Evolutionary conservation across 2,329 filamentous ascomycete genomes (phyloP).

Genomic region (Alternaria sp.): DNA sequence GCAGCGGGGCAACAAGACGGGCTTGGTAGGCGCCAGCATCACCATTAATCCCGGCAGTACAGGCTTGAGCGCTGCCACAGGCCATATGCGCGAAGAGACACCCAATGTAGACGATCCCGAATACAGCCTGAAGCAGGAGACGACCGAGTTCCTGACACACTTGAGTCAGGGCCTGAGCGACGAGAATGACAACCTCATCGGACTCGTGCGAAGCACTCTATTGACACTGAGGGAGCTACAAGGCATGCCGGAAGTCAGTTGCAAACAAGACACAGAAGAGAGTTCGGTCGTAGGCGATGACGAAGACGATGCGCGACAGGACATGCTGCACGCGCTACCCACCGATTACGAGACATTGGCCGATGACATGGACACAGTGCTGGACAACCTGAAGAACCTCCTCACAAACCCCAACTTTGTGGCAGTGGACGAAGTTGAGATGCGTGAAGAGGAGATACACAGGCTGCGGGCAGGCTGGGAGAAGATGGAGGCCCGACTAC

Average conservation of each 20-base stretch:
- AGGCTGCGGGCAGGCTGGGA: conserved; percentile 86
- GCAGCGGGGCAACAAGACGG: conserved; percentile 58
- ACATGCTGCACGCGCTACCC: conserved; percentile 58
- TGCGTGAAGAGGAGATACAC: conserved; percentile 90
- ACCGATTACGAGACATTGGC: conserved; percentile 74
- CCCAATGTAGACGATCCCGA: conserved; percentile 61
- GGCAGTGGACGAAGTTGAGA: conserved; percentile 89
- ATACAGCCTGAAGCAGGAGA: conserved; percentile 82
- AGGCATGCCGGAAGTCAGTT: conserved; percentile 56
- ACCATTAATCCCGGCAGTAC: conserved; percentile 53
- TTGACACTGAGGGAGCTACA: conserved; percentile 72
- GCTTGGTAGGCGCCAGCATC: conserved; percentile 58
- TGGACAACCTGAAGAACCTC: conserved; percentile 82
- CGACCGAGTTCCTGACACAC: conserved; percentile 87
- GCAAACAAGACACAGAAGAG: conserved; percentile 33
- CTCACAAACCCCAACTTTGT: conserved; percentile 97
- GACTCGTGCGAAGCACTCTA: conserved; percentile 75
- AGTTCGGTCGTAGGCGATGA: conserved; percentile 42
- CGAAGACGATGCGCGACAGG: conserved; percentile 40
- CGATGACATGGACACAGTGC: conserved; percentile 75
- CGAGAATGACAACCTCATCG: conserved; percentile 86
- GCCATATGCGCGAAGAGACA: conserved; percentile 63
- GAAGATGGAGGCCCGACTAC: conserved; percentile 91
- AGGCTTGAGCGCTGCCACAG: conserved; percentile 34
- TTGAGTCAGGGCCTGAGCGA: conserved; percentile 84